phyloP scores from a whole-genome alignment of 345 rosid species.

The Erysimum cheiranthoides region DNA sequence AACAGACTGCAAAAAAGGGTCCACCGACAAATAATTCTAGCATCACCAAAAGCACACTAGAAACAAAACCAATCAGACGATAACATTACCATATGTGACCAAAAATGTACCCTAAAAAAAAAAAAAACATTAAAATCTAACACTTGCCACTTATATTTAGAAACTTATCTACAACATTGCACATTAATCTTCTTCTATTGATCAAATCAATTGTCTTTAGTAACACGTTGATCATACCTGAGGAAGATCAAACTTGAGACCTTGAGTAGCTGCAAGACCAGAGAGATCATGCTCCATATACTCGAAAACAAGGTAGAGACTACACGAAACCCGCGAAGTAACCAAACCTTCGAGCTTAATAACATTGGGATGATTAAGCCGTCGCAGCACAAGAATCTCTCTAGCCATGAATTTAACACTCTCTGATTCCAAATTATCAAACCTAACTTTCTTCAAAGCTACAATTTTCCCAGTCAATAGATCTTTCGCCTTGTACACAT shows the following conservation, averaged over 20 bases:
- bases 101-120: not conserved
- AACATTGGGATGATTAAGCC: constrained; percentile 84
- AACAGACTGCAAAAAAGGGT: constrained; percentile 37
- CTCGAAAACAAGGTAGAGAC: constrained; percentile 86
- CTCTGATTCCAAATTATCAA: constrained; percentile 91
- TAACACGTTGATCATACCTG: constrained; percentile 56
- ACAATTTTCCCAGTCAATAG: constrained; percentile 81
- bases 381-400: constrained; percentile 81
- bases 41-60: constrained; percentile 31
- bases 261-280: constrained; percentile 74
- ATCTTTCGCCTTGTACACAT: constrained; percentile 93
- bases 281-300: constrained; percentile 98
- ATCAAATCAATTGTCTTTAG: not conserved
- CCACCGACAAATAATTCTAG: constrained; percentile 32
- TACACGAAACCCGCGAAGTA: constrained; percentile 87
- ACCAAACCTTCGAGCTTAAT: constrained; percentile 89
- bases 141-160: not conserved
- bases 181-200: not conserved
- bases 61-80: constrained; percentile 36
- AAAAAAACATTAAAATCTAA: not conserved
- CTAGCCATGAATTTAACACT: constrained; percentile 96
- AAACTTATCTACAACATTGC: not conserved
- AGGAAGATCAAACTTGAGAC: constrained; percentile 80
- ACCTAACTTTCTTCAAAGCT: constrained; percentile 92
- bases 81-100: constrained; percentile 27